phyloP scores from a whole-genome alignment of 441 rosid genomes.

The Populus hybrid region DNA sequence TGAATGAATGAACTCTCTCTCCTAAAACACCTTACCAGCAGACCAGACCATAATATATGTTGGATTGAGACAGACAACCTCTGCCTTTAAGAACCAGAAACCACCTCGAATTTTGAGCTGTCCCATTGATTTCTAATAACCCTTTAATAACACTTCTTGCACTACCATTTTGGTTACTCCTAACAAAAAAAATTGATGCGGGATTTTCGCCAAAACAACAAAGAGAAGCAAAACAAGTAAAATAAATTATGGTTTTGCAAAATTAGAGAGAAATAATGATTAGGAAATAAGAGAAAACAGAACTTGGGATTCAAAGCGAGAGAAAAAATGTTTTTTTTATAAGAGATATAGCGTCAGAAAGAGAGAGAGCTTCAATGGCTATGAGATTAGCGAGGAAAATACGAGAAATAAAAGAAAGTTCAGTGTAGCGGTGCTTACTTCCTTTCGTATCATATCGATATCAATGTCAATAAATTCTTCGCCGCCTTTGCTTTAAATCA shows the following conservation, averaged over 20 bases:
- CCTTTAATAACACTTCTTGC: conserved; percentile 7
- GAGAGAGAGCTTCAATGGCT: not conserved
- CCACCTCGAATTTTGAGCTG: conserved; percentile 36
- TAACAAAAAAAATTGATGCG: conserved; percentile 7
- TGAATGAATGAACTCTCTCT: not conserved
- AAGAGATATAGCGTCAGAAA: not conserved
- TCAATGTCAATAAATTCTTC: conserved; percentile 38
- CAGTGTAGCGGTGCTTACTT: not conserved
- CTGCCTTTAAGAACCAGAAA: conserved; percentile 18
- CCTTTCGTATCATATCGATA: conserved; percentile 20
- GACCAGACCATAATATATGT: conserved; percentile 34
- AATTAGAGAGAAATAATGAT: not conserved
- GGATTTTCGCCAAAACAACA: not conserved
- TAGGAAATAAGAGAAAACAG: not conserved
- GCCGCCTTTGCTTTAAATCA: conserved; percentile 77
- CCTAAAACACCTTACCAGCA: conserved; percentile 12
- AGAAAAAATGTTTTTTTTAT: not conserved
- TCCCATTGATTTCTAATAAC: conserved; percentile 21
- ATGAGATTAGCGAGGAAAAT: not conserved
- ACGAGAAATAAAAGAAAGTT: not conserved
- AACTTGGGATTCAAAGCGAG: conserved; percentile 3
- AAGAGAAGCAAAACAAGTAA: not conserved
- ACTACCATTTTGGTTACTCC: not conserved
- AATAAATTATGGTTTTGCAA: not conserved
- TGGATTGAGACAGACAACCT: conserved; percentile 35